Evolutionary conservation across 2,329 filamentous ascomycete species (phyloP), one percentile per base, ranked within the genome.

Genomic region (Ophiocordyceps australis): DNA sequence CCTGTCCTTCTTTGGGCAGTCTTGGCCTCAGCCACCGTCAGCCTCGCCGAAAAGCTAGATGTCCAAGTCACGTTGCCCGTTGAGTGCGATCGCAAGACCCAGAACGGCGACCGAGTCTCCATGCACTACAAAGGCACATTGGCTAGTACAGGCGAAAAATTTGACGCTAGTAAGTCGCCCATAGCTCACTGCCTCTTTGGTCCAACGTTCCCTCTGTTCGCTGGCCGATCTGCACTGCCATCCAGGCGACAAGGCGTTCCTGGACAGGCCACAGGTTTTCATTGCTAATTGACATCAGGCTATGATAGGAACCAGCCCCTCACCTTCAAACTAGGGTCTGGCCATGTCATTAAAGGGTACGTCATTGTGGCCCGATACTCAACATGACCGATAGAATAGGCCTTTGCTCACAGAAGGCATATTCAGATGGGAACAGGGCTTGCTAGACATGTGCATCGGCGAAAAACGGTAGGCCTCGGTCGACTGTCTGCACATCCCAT

Each of bases 381-480:
- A n/a, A n/a, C n/a, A n/a, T n/a, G n/a, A n/a, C n/a, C n/a, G n/a
- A n/a, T n/a, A n/a, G n/a, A n/a, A n/a, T n/a, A n/a, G n/a, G n/a
- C 14, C 7, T 21, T 11, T 28, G 26, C 34, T 40, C 23, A 46
- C 32, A 30, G 20, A 27, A 23, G 16, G 21, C 8, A 4, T 6
- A 26, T 14, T 25, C 33, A 80, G 74, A 45, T 94, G 85, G 86
- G 86, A 95, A 41, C 54, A 91, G 46, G 86, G 86, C 25, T 65
- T 95, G 20, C 41, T 89, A 28, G 80, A 80, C 44, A 94, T 95
- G 85, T 95, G 89, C 54, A 77, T 91, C 39, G 86, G 89, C 34
- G 86, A 95, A 62, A 86, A 85, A 62, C 69, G 65, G 62, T 59
- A 40, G 53, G 51, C 39, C 19, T 12, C 20, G 9, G 9, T 14